A percentile compares a stretch with the other conserved stretches of the same genome.
phyloP scores from a whole-genome alignment of 192 early-diverging fungal genomes.

The Rhizophagus prolifer region DNA sequence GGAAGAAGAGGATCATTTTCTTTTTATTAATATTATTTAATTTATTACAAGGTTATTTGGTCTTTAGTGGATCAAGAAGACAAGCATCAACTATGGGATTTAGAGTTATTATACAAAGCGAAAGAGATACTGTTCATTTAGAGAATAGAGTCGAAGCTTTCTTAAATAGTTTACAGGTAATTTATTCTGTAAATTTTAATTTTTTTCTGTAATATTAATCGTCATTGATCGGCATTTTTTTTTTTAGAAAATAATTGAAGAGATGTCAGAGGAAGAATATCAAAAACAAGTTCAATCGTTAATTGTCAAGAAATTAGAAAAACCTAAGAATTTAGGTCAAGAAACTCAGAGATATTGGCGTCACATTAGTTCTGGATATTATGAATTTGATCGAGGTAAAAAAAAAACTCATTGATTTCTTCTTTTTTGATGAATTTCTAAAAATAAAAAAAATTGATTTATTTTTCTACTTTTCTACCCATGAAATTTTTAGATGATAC shows the following conservation, averaged over 20 bases:
- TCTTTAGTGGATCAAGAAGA: slow-evolving; percentile 52
- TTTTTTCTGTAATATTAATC: not conserved
- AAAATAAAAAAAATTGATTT: no score
- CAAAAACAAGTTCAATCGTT: slow-evolving; percentile 65
- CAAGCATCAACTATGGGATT: slow-evolving; percentile 62
- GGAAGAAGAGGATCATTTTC: not conserved
- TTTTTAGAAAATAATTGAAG: slow-evolving; percentile 34
- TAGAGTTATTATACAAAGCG: slow-evolving; percentile 80
- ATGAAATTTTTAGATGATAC: not conserved
- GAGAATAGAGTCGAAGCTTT: slow-evolving; percentile 73
- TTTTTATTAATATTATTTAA: not conserved
- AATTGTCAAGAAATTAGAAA: slow-evolving; percentile 63
- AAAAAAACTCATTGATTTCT: no score
- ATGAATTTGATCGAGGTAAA: slow-evolving; percentile 66
- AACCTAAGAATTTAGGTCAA: slow-evolving; percentile 74
- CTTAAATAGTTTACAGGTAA: slow-evolving; percentile 41
- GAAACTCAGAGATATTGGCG: slow-evolving; percentile 68
- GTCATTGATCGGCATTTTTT: no score
- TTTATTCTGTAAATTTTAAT: not conserved
- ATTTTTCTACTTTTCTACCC: no score
- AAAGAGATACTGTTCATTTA: slow-evolving; percentile 73
- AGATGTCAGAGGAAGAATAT: slow-evolving; percentile 68
- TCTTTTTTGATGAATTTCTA: no score
- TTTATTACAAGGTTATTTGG: slow-evolving; percentile 55
- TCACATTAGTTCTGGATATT: slow-evolving; percentile 67